Evolutionary conservation across 2,329 filamentous ascomycete genomes (phyloP), one percentile per base, ranked within the genome.

Genomic region (Canariomyces notabilis): DNA sequence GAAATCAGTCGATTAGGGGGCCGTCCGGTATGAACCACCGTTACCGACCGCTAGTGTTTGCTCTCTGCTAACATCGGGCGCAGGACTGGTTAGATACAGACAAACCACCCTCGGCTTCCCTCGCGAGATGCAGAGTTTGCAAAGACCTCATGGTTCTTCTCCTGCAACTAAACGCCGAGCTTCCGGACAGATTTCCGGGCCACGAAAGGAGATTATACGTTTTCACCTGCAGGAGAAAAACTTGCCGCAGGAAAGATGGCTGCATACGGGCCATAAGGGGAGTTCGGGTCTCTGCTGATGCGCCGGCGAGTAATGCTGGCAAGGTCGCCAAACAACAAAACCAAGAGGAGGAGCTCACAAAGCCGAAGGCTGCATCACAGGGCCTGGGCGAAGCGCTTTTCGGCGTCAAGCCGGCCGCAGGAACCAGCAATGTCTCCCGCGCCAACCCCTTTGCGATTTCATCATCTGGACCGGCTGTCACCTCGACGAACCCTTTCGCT

Each of bases 201-300:
- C 88, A 97, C 66, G 89, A 96, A 60, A 77, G 93, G 56, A 80
- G 91, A 51, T 64, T 98, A 15, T 97, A 96, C 61, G 74, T 98
- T 11, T 89, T 95, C 64, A 79, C 79, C 15, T 98, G 93, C 66
- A 78, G 82, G 49, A 77, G 80, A 55, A 87, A 87, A 64, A 73
- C 80, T 9, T 98, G 93, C 63, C 80, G 87, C 59, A 77, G 90
- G 53, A 91, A 89, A 59, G 77, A 83, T 16, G 93, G 93, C 1
- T 91, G 86, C 62, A 76, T 96, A 47, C 79, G 90, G 21, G 86
- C 77, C 1, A 62, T 95, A 33, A 75, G 91, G 49, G 86, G 83
- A 3, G 74, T 87, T 15, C 77, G 81, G 21, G 67, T 82, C 16
- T 72, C 72, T 57, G 64, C 66, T 21, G 67, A 72, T 15, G 69